Conservation (phyloP, 202 grass and related monocot genomes). For the Digitaria exilis region DNA sequence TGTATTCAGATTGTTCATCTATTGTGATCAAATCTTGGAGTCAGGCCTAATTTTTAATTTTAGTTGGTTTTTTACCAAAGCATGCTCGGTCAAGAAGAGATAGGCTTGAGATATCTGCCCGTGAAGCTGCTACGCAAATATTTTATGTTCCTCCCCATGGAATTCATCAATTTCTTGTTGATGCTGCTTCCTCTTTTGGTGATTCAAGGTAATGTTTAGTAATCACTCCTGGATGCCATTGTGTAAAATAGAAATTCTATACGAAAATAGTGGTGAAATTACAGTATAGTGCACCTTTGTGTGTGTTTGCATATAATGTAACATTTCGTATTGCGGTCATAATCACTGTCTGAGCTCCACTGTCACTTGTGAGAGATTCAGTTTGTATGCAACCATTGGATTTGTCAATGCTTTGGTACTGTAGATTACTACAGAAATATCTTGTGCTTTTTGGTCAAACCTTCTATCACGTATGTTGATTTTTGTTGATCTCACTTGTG, state of each 20-base stretch:
- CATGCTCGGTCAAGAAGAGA: slow-evolving; percentile 73
- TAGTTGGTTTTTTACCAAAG: slow-evolving; percentile 97
- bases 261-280: background rate
- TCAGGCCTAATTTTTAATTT: slow-evolving; percentile 42
- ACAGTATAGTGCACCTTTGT: background rate
- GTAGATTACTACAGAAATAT: background rate
- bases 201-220: slow-evolving; percentile 59
- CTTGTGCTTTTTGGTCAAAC: slow-evolving; percentile 18
- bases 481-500: slow-evolving; percentile 28
- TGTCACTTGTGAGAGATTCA: too few relatives aligned
- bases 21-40: background rate
- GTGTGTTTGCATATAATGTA: background rate
- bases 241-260: background rate
- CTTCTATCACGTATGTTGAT: slow-evolving; percentile 34
- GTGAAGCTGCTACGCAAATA: slow-evolving; percentile 83
- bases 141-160: slow-evolving; percentile 95
- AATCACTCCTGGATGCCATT: slow-evolving; percentile 10
- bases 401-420: too few relatives aligned
- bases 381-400: too few relatives aligned
- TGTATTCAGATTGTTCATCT: slow-evolving; percentile 27
- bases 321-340: slow-evolving; percentile 18
- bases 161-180: slow-evolving; percentile 79
- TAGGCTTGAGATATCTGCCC: slow-evolving; percentile 75
- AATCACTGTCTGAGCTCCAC: background rate
- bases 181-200: slow-evolving; percentile 76